These are phyloP conservation scores for Boletus semigastroideus DNA, from an alignment of 1,284 basidiomycete genomes.

Conservation along the genomic window DNA sequence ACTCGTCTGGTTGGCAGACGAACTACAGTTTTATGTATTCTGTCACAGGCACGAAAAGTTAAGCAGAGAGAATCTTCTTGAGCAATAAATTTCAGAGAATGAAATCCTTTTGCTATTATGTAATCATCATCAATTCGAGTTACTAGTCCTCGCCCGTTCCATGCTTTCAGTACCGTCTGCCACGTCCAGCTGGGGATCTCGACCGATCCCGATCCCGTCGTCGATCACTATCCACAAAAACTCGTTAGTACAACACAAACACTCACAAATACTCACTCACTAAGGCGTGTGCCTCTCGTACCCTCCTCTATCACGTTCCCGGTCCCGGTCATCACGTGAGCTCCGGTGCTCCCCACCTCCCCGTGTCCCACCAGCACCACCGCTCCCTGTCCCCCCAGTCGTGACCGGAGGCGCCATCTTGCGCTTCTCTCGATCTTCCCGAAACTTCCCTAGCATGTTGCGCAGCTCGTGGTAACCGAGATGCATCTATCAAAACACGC, in stretches of 20 bases:
- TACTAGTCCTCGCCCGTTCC: constrained; percentile 24
- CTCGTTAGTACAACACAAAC: constrained; percentile 10
- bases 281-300: constrained; percentile 68
- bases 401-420: constrained; percentile 55
- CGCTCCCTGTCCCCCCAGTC: constrained; percentile 30
- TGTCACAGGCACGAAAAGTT: constrained; percentile 38
- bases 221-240: constrained; percentile 45
- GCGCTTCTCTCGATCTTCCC: constrained; percentile 83
- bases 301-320: constrained; percentile 65
- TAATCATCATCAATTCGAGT: neutral
- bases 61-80: too few species aligned
- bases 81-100: too few species aligned
- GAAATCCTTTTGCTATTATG: constrained; percentile 11
- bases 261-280: constrained; percentile 58
- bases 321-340: constrained; percentile 61
- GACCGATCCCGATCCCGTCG: constrained; percentile 74
- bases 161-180: constrained; percentile 55
- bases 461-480: constrained; percentile 97
- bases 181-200: constrained; percentile 63
- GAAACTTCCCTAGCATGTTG: constrained; percentile 88
- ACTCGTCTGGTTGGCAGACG: constrained; percentile 15
- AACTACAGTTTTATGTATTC: constrained; percentile 35
- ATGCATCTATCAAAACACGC: constrained; percentile 77
- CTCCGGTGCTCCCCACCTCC: constrained; percentile 51
- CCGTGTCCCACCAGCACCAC: constrained; percentile 36